These are phyloP conservation scores for Tephrocybe sp. DNA, from an alignment of 768 basidiomycete genomes.

Conservation along the genomic window DNA sequence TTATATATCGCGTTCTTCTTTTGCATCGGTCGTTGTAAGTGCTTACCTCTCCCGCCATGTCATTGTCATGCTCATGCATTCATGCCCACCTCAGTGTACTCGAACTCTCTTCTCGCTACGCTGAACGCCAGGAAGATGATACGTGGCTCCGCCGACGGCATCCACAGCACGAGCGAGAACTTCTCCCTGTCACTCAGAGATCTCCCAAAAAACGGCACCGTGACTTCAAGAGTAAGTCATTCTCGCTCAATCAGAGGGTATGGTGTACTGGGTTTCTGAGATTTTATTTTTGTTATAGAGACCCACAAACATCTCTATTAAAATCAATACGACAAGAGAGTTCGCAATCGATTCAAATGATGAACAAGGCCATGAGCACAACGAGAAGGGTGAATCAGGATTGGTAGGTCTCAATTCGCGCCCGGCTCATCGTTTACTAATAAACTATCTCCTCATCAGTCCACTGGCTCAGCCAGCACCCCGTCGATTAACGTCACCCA, in stretches of 20 bases:
- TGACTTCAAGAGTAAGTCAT: constrained; percentile 31
- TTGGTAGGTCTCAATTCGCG: constrained; percentile 7
- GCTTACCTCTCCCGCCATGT: not conserved
- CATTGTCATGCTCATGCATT: constrained; percentile 3
- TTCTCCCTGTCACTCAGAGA: constrained; percentile 39
- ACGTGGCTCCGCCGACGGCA: constrained; percentile 35
- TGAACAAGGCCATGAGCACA: constrained; percentile 26
- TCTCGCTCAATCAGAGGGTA: not conserved
- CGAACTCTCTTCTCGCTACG: constrained; percentile 60
- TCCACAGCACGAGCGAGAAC: constrained; percentile 42
- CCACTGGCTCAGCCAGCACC: constrained; percentile 6
- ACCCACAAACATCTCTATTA: constrained; percentile 50
- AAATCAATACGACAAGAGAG: constrained; percentile 55
- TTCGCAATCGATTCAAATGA: constrained; percentile 41
- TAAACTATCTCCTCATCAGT: not conserved
- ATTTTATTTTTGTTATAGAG: constrained; percentile 24
- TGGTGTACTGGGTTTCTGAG: too few relatives aligned
- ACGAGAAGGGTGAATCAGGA: constrained; percentile 22
- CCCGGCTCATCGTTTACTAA: not conserved
- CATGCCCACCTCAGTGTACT: constrained; percentile 48
- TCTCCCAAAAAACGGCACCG: constrained; percentile 31
- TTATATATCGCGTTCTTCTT: constrained; percentile 63
- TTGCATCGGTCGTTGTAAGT: constrained; percentile 57
- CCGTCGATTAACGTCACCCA: constrained; percentile 11
- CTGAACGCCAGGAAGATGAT: constrained; percentile 56